Base-by-base conservation (phyloP, 257 asterid species). In the Plectranthus barbatus region DNA sequence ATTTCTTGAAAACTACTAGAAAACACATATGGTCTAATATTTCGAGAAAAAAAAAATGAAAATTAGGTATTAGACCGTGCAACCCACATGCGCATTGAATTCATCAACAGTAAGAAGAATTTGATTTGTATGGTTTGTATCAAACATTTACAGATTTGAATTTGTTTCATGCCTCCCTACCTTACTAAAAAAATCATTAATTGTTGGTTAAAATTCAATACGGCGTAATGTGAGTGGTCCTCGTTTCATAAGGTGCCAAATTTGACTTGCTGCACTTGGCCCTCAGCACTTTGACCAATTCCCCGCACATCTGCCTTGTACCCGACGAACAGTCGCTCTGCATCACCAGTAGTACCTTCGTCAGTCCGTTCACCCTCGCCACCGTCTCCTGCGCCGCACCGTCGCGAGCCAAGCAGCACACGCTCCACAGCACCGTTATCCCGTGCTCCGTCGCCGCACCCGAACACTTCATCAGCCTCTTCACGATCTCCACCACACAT, bases 171-270 rank as follows among this genome's bases (percentile, higher is more conserved):
- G 69, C 66, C 47, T 7, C 34, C 11, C 46, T 36, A 64, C 6
- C 36, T 31, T 14, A 72, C 51, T 58, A 56, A 7, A 19, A 3
- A 51, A 71, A 45, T 7, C 2, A 59, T 48, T 3, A 62, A 54
- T 42, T 60, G 60, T 58, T 5, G 62, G 36, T 39, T 24, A 62
- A 26, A 62, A 26, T 60, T 85, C 73, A 90, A 72, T 76, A 91
- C 46, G 97, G 97, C 77, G 81, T 74, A 56, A 91, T 87, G 71
- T 87, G 96, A 17, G 95, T 87, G 71, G 97, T 90, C 82, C 75
- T 79, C 1, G 95, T 83, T 8, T 87, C 87, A 18, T 91, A 91
- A 26, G 95, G 82, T 14, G 96, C 91, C 91, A 87, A 80, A 78
- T 84, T 85, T 53, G 96, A 85, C 85, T 79, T 87, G 0, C 78